Conservation (phyloP, 2,329 filamentous ascomycete genomes). For the Stenocarpella maydis region DNA sequence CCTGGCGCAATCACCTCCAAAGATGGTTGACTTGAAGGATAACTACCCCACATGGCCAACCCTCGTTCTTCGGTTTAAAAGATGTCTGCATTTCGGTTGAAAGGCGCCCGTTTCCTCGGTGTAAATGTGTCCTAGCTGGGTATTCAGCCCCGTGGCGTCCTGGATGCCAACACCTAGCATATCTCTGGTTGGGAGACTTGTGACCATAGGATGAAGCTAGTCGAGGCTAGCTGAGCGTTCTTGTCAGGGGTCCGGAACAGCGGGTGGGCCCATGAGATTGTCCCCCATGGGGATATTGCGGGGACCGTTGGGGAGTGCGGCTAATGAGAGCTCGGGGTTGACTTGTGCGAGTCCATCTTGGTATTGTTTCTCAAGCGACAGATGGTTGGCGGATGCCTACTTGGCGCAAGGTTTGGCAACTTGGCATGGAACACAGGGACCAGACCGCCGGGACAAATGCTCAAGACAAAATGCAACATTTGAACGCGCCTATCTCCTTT, state of each 20-base stretch:
- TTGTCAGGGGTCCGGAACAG: constrained; percentile 14
- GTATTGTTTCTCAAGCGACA: constrained; percentile 1
- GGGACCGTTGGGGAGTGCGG: constrained; percentile 9
- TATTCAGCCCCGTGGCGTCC: constrained; percentile 6
- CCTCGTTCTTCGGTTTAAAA: background rate
- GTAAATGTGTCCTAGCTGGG: background rate
- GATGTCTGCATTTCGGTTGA: constrained; percentile 2
- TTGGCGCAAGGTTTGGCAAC: constrained; percentile 23
- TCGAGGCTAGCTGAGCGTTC: background rate
- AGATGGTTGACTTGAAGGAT: constrained; percentile 1
- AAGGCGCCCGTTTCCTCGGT: constrained; percentile 9
- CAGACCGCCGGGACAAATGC: constrained; percentile 5
- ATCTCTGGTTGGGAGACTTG: constrained; percentile 4
- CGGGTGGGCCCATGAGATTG: constrained; percentile 10
- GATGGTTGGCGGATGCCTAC: constrained; percentile 6
- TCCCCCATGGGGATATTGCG: constrained; percentile 21
- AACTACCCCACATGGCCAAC: background rate
- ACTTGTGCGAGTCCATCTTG: constrained; percentile 15
- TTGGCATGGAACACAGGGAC: constrained; percentile 11
- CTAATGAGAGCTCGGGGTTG: constrained; percentile 7
- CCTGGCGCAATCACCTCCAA: background rate
- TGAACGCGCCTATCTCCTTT: background rate
- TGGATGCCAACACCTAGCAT: background rate
- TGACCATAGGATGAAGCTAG: constrained; percentile 20
- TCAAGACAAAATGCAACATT: constrained; percentile 1